phyloP scores from a whole-genome alignment of 1,139 yeast genomes.

The Tardiomyces blankii region DNA sequence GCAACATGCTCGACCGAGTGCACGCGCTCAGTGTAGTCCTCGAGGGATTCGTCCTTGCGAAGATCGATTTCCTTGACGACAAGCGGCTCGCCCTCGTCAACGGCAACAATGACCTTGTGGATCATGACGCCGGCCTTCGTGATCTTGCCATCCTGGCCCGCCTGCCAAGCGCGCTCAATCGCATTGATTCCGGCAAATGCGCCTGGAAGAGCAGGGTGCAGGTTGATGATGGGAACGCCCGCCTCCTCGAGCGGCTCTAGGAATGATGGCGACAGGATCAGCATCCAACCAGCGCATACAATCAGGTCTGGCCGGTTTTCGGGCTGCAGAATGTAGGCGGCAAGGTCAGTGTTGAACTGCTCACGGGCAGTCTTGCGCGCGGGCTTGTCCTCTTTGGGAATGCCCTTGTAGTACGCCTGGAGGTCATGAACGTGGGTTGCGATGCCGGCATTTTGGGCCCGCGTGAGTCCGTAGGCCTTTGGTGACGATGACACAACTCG shows the following conservation, averaged over 20 bases:
- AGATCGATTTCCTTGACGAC: constrained; percentile 69
- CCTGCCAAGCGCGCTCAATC: constrained; percentile 90
- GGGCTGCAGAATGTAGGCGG: constrained; percentile 42
- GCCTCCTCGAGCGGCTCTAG: constrained; percentile 52
- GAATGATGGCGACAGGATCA: constrained; percentile 71
- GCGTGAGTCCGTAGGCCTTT: constrained; percentile 69
- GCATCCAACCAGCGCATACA: constrained; percentile 99
- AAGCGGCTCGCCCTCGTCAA: constrained; percentile 85
- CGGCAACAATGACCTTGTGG: constrained; percentile 88
- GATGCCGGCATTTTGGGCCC: constrained; percentile 63
- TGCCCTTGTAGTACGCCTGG: constrained; percentile 57
- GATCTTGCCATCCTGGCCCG: constrained; percentile 74
- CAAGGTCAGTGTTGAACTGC: constrained; percentile 66
- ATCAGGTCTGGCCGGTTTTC: constrained; percentile 57
- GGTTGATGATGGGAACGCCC: constrained; percentile 68
- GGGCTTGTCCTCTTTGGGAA: constrained; percentile 51
- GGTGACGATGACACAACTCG: constrained; percentile 78
- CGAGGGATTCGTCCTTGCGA: constrained; percentile 59
- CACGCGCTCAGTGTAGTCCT: constrained; percentile 72
- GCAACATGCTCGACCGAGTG: constrained; percentile 80
- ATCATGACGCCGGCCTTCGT: constrained; percentile 92
- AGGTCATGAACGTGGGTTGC: constrained; percentile 62
- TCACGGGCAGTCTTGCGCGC: constrained; percentile 53
- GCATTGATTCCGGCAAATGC: constrained; percentile 97
- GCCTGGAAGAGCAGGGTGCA: constrained; percentile 96